Conservation (phyloP, 768 basidiomycete genomes). For the Boletus sp. region DNA sequence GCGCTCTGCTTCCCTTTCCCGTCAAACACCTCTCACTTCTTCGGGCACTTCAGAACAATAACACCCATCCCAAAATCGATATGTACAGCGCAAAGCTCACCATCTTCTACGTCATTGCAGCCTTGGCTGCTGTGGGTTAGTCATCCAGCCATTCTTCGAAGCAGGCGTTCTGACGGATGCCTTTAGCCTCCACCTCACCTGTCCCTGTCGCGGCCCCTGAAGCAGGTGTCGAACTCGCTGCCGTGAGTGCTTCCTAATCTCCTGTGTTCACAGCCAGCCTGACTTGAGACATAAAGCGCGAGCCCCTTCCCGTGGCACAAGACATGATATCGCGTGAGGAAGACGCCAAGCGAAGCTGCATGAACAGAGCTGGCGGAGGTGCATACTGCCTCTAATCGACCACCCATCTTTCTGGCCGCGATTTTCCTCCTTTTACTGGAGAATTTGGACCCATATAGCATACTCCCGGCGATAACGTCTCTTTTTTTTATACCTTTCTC, state of each 20-base stretch:
- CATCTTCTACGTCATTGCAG: constrained; percentile 29
- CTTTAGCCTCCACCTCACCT: constrained; percentile 28
- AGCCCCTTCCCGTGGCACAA: background rate
- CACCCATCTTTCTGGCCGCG: background rate
- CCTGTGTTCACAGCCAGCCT: background rate
- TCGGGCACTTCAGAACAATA: constrained; percentile 26
- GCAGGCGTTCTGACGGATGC: background rate
- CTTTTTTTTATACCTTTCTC: background rate
- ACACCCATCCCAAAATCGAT: constrained; percentile 18
- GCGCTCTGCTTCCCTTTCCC: constrained; percentile 2
- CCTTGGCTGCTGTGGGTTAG: constrained; percentile 26
- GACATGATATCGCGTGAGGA: too few species aligned
- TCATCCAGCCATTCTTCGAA: background rate
- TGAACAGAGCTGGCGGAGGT: too few species aligned
- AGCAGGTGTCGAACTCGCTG: constrained; percentile 3
- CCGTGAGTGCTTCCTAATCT: constrained; percentile 8
- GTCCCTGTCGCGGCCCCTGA: constrained; percentile 18
- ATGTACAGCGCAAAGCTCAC: constrained; percentile 29
- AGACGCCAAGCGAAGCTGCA: too few species aligned
- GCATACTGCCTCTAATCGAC: constrained; percentile 3
- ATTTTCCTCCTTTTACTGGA: background rate
- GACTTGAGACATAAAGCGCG: constrained; percentile 8
- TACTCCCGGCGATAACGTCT: constrained; percentile 1
- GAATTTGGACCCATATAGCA: background rate
- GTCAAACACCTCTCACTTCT: background rate